Base-by-base conservation (phyloP, 495 filamentous ascomycete species). In the Penicilliopsis zonata region DNA sequence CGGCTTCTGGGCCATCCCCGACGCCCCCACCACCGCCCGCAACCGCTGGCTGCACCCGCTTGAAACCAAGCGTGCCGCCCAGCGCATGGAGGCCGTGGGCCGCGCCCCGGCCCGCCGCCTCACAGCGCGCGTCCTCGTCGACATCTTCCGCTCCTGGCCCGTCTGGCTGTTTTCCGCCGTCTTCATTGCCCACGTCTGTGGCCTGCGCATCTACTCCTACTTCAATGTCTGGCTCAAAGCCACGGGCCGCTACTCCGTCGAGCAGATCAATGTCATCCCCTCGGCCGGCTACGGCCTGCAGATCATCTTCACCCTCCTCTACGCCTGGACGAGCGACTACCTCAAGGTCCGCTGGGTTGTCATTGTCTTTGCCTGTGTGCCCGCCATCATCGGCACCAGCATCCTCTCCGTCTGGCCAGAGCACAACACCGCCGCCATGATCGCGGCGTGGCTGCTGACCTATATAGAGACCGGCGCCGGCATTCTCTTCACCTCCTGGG, bases 21-120 rank as follows among this genome's bases (percentile, higher is more conserved):
- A 58, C 31, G 41, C 41, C 14, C 53, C 53, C 9, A 17, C 30
- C 14, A 47, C 40, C n/a, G 33, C 50, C 18, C 38, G 36, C 9
- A 39, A 39, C 34, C 19, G 31, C 36, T 63, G 49, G 40, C 30
- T 68, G n/a, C 59, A 52, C 1, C 43, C 13, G 20, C 22, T 23
- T 8, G 39, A 42, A n/a, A 37, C 12, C n/a, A 17, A 37, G 19
- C 16, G 25, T 13, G 28, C 39, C 25, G 30, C 49, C 59, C 29
- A 43, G 25, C 46, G 64, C 13, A 68, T 68, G 63, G 29, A 46
- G 31, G 37, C 56, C 12, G 64, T 64, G 38, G 62, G 63, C 3
- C 50, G 60, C 21, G 55, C 55, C 9, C 40, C 37, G 27, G 34
- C 24, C 28, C 36, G 26, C 5, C 40, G 35, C 35, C 36, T 49